These are phyloP conservation scores for carrot (Daucus carota) DNA, from an alignment of 129 eudicot genomes.

Conservation along the genomic window DNA sequence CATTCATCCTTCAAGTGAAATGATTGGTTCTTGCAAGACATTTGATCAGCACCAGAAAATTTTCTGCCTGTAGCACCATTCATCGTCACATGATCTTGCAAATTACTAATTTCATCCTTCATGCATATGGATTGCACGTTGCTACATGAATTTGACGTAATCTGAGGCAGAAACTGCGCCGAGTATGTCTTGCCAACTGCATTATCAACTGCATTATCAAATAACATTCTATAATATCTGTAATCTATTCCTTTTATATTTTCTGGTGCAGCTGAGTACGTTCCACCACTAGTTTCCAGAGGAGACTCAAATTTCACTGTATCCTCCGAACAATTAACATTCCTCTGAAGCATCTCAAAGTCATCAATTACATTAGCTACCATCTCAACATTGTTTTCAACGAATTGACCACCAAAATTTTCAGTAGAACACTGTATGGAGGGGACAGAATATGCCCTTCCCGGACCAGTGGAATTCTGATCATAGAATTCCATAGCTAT, in stretches of 20 bases:
- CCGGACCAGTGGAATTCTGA: conserved; percentile 17
- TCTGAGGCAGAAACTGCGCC: conserved; percentile 5
- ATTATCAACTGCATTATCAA: conserved; percentile 7
- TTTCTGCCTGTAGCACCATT: conserved; percentile 1
- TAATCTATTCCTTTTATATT: background rate
- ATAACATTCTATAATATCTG: background rate
- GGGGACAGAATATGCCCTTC: conserved; percentile 23
- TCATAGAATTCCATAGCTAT: conserved; percentile 11
- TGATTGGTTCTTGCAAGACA: conserved; percentile 19
- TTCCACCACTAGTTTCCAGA: conserved; percentile 15
- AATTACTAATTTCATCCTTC: conserved; percentile 24
- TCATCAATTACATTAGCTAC: conserved; percentile 20
- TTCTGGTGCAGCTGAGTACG: conserved; percentile 16
- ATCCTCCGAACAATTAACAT: conserved; percentile 13
- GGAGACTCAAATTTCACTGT: conserved; percentile 12
- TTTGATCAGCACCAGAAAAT: background rate
- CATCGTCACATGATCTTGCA: background rate
- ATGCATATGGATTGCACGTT: conserved; percentile 15
- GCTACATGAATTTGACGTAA: conserved; percentile 16
- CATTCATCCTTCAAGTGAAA: conserved; percentile 15
- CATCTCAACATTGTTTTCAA: conserved; percentile 18
- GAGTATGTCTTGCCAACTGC: conserved; percentile 19
- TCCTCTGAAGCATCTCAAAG: conserved; percentile 19
- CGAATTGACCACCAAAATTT: conserved; percentile 6
- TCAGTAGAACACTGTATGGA: conserved; percentile 14